These are phyloP conservation scores for Fusarium equiseti DNA, from an alignment of 2,329 filamentous ascomycete species.

Conservation along the genomic window DNA sequence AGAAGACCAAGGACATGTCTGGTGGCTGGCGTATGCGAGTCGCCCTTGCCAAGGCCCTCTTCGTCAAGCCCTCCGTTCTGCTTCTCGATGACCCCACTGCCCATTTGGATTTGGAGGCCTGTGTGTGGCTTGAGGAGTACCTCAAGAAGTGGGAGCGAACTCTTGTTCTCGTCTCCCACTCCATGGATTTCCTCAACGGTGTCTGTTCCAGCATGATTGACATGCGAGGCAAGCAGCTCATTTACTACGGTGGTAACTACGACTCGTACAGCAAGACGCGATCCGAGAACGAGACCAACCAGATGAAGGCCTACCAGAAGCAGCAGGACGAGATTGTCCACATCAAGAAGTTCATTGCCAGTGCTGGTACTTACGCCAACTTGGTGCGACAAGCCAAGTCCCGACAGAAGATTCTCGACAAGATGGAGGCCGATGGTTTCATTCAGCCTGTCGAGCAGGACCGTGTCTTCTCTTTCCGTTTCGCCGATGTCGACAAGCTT, in stretches of 20 bases:
- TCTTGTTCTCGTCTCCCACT: constrained; percentile 95
- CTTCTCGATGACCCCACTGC: constrained; percentile 98
- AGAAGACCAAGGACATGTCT: constrained; percentile 99
- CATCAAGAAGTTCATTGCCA: constrained; percentile 99
- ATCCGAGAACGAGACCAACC: constrained; percentile 93
- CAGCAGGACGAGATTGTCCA: constrained; percentile 99
- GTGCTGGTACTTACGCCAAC: constrained; percentile 99
- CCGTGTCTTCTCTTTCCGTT: constrained; percentile 95
- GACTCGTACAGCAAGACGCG: constrained; percentile 97
- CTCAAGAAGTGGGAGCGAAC: constrained; percentile 99
- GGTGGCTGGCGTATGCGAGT: constrained; percentile 99
- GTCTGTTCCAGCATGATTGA: constrained; percentile 99
- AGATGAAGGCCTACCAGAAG: constrained; percentile 99
- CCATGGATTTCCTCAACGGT: constrained; percentile 98
- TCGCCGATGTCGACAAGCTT: constrained; percentile 99
- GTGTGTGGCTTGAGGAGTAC: constrained; percentile 99
- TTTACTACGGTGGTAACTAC: constrained; percentile 99
- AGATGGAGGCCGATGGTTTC: constrained; percentile 99
- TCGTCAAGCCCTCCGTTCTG: constrained; percentile 96
- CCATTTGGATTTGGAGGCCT: constrained; percentile 98
- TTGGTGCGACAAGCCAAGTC: constrained; percentile 99
- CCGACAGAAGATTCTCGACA: constrained; percentile 99
- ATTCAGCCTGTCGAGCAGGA: constrained; percentile 91
- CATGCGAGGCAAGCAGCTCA: constrained; percentile 88
- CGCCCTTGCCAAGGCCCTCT: constrained; percentile 94